A percentile compares a stretch with the other conserved stretches of the same genome.
These are phyloP conservation scores for Fragaria vesca DNA, from an alignment of 306 rosid genomes.

Conservation along the genomic window DNA sequence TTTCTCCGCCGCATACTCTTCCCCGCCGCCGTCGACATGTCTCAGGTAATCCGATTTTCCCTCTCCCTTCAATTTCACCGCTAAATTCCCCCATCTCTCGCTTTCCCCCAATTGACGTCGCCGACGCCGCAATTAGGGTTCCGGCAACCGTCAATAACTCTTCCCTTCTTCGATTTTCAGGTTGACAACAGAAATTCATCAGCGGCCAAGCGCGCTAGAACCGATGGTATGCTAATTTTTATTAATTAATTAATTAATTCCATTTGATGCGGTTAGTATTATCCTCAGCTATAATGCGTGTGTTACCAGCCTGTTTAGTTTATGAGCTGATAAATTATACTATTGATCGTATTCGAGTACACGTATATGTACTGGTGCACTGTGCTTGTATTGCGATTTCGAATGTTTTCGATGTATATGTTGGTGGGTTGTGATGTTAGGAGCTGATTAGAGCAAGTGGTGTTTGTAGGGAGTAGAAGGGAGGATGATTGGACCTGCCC, in stretches of 20 bases:
- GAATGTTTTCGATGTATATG: neutral
- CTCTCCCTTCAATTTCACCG: slow-evolving; percentile 2
- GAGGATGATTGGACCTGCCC: slow-evolving; percentile 99
- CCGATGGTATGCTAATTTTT: slow-evolving; percentile 64
- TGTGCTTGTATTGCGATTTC: neutral
- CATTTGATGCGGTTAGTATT: neutral
- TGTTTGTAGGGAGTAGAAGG: slow-evolving; percentile 84
- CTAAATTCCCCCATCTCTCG: neutral
- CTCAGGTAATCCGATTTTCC: slow-evolving; percentile 39
- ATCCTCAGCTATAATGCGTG: neutral
- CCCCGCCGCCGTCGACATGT: slow-evolving; percentile 32
- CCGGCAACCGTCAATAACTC: neutral
- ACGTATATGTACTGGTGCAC: neutral
- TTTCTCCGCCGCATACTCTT: neutral
- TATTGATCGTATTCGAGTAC: neutral
- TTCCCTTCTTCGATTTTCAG: slow-evolving; percentile 33
- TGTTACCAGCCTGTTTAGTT: neutral
- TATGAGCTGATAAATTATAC: neutral
- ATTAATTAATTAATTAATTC: neutral
- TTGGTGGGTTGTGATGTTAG: neutral
- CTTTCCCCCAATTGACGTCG: neutral
- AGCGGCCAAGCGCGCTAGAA: slow-evolving; percentile 96
- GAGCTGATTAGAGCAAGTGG: neutral
- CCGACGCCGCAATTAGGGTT: slow-evolving; percentile 22
- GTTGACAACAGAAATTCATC: slow-evolving; percentile 94